Conservation (phyloP, 2,329 filamentous ascomycete genomes). For the Penicillium occitanis region DNA sequence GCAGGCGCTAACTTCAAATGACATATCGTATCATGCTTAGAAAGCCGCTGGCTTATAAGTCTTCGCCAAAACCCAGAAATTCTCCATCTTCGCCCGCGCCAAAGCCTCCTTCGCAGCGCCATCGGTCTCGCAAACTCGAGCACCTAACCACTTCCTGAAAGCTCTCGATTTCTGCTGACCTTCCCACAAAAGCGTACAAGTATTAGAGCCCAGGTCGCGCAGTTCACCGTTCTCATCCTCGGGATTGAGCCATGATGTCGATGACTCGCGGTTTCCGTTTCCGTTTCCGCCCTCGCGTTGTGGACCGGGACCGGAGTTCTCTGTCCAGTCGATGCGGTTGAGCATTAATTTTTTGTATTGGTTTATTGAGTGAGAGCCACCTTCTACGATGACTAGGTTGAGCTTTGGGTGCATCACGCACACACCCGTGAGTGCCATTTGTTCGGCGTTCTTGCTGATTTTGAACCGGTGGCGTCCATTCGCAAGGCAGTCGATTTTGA, state of each 20-base stretch:
- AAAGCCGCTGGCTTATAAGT: constrained; percentile 45
- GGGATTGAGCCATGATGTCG: constrained; percentile 72
- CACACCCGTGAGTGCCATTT: constrained; percentile 81
- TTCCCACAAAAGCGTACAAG: constrained; percentile 83
- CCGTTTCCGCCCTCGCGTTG: constrained; percentile 40
- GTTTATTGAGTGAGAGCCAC: constrained; percentile 76
- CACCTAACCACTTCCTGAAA: constrained; percentile 83
- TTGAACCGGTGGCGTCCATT: constrained; percentile 94
- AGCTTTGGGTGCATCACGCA: constrained; percentile 88
- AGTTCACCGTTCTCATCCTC: constrained; percentile 75
- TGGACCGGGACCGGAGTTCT: constrained; percentile 70
- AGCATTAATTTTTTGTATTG: constrained; percentile 92
- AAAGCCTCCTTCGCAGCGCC: constrained; percentile 80
- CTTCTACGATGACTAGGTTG: constrained; percentile 88
- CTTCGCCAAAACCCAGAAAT: constrained; percentile 90
- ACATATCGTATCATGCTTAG: background rate
- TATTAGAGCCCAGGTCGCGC: constrained; percentile 79
- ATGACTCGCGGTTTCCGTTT: constrained; percentile 60
- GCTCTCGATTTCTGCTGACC: constrained; percentile 77
- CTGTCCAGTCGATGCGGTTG: constrained; percentile 90
- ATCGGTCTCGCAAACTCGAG: constrained; percentile 88
- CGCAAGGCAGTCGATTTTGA: constrained; percentile 83
- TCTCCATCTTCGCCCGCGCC: constrained; percentile 82
- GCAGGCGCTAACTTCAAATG: background rate
- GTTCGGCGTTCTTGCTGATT: constrained; percentile 87